Evolutionary conservation across 805 yeast species (phyloP), one percentile per base, ranked within the genome.

Genomic region (Pichia nakasei): DNA sequence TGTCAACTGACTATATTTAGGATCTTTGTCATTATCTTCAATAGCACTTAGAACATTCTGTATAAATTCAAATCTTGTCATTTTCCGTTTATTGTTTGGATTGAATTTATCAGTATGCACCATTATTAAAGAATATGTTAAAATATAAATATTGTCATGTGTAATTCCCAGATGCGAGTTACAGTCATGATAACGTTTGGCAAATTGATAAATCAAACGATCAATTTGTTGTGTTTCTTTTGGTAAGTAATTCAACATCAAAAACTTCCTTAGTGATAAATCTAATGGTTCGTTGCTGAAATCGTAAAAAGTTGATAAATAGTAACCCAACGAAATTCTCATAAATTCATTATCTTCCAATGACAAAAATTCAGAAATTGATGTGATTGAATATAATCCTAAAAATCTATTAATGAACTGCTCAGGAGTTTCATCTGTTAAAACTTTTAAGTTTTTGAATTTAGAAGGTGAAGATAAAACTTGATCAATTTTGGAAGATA

Each of bases 201-300:
- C 72, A 59, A 84, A 80, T 27, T 70, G 70, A 42, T 73, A 75
- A 35, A 84, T 61, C 4, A 81, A 69, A 38, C 88, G 65, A 52
- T 84, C 91, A 41, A 84, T 83, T 54, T 84, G 89, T 56, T 83
- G 91, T 0, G 86, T 66, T 54, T 84, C 93, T 48, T 68, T 72
- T 0, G 93, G 93, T 22, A 84, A 61, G 43, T 76, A 76, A 45
- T 77, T 69, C 39, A 69, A 62, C 65, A 78, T 68, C 35, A 84
- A 59, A 41, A 83, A 70, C 50, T 72, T 74, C 35, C 89, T 63
- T 41, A 84, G 58, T 0, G 89, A 70, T 46, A 84, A 64, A 52
- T 84, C 93, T 17, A 84, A 52, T 0, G 93, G 84, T 48, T 74
- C 75, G 22, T 64, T 65, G 3, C 52, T 37, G 46, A 83, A 79